A percentile compares a stretch with the other conserved stretches of the same genome.
Conservation (phyloP, 2,329 filamentous ascomycete species). For the Microascus cirrosus region DNA sequence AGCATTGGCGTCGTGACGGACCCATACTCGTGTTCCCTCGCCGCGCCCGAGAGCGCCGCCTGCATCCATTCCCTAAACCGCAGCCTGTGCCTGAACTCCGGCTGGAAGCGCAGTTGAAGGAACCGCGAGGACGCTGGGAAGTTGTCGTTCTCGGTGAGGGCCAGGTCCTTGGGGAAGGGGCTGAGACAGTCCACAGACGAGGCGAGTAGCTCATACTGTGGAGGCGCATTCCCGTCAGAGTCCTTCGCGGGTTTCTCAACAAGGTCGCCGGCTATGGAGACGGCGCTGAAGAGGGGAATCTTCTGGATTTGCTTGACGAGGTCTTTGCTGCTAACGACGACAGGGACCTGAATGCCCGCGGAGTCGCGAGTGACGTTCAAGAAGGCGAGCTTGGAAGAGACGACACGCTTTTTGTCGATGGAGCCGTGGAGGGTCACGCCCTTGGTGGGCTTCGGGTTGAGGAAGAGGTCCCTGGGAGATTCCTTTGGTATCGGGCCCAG, state of each 20-base stretch:
- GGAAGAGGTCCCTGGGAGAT: neutral
- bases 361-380: slow-evolving; percentile 37
- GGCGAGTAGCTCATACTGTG: slow-evolving; percentile 11
- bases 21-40: slow-evolving; percentile 49
- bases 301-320: slow-evolving; percentile 29
- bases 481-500: neutral
- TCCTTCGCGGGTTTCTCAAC: slow-evolving; percentile 13
- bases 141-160: slow-evolving; percentile 61
- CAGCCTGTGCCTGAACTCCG: slow-evolving; percentile 55
- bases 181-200: slow-evolving; percentile 58
- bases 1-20: slow-evolving; percentile 88
- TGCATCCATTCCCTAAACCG: slow-evolving; percentile 54
- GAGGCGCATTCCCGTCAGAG: slow-evolving; percentile 10
- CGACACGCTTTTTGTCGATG: slow-evolving; percentile 54
- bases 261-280: slow-evolving; percentile 30
- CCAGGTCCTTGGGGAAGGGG: slow-evolving; percentile 61
- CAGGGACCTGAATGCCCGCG: slow-evolving; percentile 18
- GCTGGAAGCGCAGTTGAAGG: slow-evolving; percentile 71
- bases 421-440: slow-evolving; percentile 50
- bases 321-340: slow-evolving; percentile 23
- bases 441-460: slow-evolving; percentile 6
- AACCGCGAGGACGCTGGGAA: slow-evolving; percentile 70
- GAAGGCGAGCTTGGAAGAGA: slow-evolving; percentile 62
- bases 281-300: slow-evolving; percentile 39
- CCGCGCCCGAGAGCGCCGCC: slow-evolving; percentile 37